Base-by-base conservation (phyloP, 148 eudicot genomes). In the Nepenthes gracilis region DNA sequence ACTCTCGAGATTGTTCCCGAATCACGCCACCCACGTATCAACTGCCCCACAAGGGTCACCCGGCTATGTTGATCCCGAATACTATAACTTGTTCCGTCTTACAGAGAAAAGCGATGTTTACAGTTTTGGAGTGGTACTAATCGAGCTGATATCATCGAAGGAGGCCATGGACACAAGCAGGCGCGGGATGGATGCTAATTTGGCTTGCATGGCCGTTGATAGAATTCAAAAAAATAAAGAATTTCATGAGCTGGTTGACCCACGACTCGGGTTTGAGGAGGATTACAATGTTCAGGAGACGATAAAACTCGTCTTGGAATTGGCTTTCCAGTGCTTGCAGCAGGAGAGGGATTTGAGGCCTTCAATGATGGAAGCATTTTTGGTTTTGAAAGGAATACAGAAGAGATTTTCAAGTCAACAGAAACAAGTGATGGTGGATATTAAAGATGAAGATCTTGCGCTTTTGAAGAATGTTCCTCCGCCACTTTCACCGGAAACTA, bases 51-150 rank as follows among this genome's bases (percentile, higher is more conserved):
- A 33, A 23, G 57, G 57, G 9, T n/a, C 33, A 6, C 36, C 36
- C 0, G 57, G 57, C 35, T 54, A 54, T 23, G 36, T 54, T 15
- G 57, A 54, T 54, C 57, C 57, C 23, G 33, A 54, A 34, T 54
- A 15, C 36, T 23, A n/a, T 34, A 33, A 33, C 5, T 23, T 23
- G 34, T 54, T 5, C 13, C 57, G 36, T 4, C 36, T 54, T 7
- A 54, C 57, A 15, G 57, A 54, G 36, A 54, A 54, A 12, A 54
- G 57, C 12, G 57, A 54, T 54, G 57, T 54, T 33, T 54, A 54
- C 13, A 54, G 57, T 34, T 54, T 54, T 33, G 57, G 57, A 2
- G 57, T 54, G 34, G 57, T 54, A 6, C 23, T 54, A 34, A 54
- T 54, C 35, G 57, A 54, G 36, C 35, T 54, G 36, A 54, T 54